Evolutionary conservation across 305 asterid species (phyloP), one percentile per base, ranked within the genome.

Genomic region (Solanum chacoense): DNA sequence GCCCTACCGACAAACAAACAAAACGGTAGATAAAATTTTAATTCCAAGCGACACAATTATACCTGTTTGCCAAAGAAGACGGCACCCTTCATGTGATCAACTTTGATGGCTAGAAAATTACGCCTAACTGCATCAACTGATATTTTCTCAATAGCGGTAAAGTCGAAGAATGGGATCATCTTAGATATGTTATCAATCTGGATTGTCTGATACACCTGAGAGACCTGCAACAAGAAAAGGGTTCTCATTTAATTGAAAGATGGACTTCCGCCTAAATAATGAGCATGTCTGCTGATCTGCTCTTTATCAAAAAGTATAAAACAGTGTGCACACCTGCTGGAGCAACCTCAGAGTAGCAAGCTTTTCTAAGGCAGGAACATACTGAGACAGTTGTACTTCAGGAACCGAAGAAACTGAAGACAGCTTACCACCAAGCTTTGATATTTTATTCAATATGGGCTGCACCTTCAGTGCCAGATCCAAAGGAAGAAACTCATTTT

Each of bases 361-460:
- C 92, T 94, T 96, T 93, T 96, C 98, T 85, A 96, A 89, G 4
- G 97, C 91, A 90, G 95, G 95, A 89, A 94, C 92, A 90, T 96
- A 96, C 89, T 93, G 96, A 67, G 97, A 94, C 88, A 96, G 87
- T 88, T 95, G 98, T 75, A 95, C 91, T 88, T 95, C 99, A 75
- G 98, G 98, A 90, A 96, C 98, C 69, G 98, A 92, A 88, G 98
- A 90, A 89, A 95, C 98, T 84, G 98, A 93, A 80, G 98, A 94
- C 87, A 96, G 93, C 91, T 94, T 96, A 85, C 98, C 99, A 36
- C 98, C 99, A 88, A 97, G 92, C 94, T 95, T 97, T 18, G 98
- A 95, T 75, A 97, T 91, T 91, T 96, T 97, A 80, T 90, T 83
- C 80, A 96, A 88, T 90, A 95, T 35, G 24, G 98, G 95, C 88